A percentile compares a stretch with the other conserved stretches of the same genome.
Evolutionary conservation across 495 filamentous ascomycete species (phyloP).

Genomic region (Entonaema liquescens): DNA sequence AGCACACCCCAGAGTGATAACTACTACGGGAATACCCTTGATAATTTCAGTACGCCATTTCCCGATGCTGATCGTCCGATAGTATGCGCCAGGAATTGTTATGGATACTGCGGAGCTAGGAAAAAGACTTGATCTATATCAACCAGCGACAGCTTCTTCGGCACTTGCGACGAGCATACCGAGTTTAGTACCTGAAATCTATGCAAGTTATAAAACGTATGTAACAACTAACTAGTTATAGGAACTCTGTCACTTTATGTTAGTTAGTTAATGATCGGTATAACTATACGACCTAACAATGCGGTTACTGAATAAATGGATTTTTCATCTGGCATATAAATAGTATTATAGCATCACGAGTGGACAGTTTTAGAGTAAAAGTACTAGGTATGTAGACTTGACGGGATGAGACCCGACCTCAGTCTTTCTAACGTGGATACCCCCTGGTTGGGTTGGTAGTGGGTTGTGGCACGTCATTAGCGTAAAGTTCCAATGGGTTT

Average conservation of each 20-base stretch:
- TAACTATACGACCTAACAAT: no score
- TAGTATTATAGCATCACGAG: neutral
- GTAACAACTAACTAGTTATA: no score
- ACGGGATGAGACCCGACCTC: no score
- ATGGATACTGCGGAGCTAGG: constrained; percentile 51
- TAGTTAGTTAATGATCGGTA: no score
- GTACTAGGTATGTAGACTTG: no score
- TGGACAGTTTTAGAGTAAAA: neutral
- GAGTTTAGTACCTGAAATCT: neutral
- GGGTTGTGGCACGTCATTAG: constrained; percentile 32
- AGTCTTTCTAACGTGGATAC: neutral
- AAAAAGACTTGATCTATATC: constrained; percentile 47
- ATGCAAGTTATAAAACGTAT: constrained; percentile 37
- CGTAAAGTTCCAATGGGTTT: constrained; percentile 24
- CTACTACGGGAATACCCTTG: constrained; percentile 51
- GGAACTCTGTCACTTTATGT: no score
- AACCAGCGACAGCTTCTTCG: constrained; percentile 24
- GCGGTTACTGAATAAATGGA: no score
- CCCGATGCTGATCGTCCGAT: constrained; percentile 49
- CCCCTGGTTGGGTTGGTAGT: neutral
- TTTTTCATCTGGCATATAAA: no score
- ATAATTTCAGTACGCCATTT: constrained; percentile 41
- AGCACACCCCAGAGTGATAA: constrained; percentile 52
- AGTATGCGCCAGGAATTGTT: constrained; percentile 42
- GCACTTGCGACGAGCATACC: neutral